Evolutionary conservation across 495 filamentous ascomycete genomes (phyloP).

Genomic region (Aspergillus olivimuriae): DNA sequence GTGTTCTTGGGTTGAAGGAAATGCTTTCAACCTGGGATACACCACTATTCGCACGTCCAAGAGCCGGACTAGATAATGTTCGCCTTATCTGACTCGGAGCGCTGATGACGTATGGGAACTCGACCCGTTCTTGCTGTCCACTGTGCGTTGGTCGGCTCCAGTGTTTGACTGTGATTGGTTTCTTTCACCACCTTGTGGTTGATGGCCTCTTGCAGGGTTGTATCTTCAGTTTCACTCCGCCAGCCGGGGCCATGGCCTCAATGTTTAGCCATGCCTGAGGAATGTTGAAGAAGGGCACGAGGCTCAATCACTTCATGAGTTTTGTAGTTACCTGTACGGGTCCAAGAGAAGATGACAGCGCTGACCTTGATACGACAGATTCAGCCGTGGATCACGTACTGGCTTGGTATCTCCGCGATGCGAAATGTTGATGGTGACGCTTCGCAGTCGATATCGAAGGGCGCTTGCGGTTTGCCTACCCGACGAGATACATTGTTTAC

Average conservation of each 20-base stretch:
- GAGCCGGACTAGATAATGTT: too few relatives aligned
- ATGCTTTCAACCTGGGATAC: neutral
- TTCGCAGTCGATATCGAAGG: neutral
- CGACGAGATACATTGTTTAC: neutral
- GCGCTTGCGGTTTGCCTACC: neutral
- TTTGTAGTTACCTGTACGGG: neutral
- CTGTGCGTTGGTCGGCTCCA: neutral
- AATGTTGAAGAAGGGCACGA: neutral
- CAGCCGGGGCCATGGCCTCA: neutral
- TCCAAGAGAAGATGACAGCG: neutral
- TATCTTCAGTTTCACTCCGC: neutral
- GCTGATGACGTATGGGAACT: neutral
- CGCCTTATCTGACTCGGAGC: neutral
- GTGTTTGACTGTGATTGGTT: neutral
- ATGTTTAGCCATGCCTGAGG: neutral
- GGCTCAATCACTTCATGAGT: neutral
- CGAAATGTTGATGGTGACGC: neutral
- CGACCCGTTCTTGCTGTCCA: neutral
- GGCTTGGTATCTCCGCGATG: neutral
- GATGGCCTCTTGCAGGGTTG: neutral
- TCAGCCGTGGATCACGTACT: neutral
- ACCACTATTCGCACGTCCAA: neutral
- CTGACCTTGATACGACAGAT: neutral
- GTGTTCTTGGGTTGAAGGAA: neutral
- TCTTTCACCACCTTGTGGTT: neutral